These are phyloP conservation scores for Pestalotiopsis sp. DNA, from an alignment of 2,329 filamentous ascomycete genomes.

Conservation along the genomic window DNA sequence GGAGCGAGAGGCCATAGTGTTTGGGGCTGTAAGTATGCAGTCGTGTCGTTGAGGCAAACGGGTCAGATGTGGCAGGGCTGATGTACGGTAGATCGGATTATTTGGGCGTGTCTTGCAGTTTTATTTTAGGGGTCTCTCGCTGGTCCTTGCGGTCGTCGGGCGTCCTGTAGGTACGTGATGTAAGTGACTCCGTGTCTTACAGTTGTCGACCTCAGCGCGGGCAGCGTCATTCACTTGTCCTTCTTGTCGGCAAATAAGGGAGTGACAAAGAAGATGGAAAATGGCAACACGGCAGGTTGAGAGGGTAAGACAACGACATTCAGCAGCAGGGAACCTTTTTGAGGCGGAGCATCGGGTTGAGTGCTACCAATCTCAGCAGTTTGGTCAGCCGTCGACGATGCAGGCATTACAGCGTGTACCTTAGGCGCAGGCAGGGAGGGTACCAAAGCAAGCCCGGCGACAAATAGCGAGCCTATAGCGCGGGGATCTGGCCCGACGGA, in stretches of 20 bases:
- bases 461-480: constrained; percentile 1
- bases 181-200: background rate
- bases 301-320: constrained; percentile 1
- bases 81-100: background rate
- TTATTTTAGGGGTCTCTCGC: background rate
- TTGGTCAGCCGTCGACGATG: constrained; percentile 3
- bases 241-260: constrained; percentile 3
- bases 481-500: background rate
- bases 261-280: background rate
- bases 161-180: background rate
- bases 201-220: background rate
- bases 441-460: background rate
- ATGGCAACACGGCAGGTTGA: constrained; percentile 1
- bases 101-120: background rate
- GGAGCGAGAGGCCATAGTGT: background rate
- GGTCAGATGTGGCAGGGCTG: background rate
- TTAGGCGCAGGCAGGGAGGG: background rate
- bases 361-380: background rate
- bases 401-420: background rate
- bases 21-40: background rate
- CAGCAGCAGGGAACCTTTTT: constrained; percentile 8
- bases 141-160: background rate
- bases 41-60: background rate
- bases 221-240: background rate
- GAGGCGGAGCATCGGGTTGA: constrained; percentile 6